Evolutionary conservation across 768 basidiomycete genomes (phyloP).

Genomic region (Kwoniella pini): DNA sequence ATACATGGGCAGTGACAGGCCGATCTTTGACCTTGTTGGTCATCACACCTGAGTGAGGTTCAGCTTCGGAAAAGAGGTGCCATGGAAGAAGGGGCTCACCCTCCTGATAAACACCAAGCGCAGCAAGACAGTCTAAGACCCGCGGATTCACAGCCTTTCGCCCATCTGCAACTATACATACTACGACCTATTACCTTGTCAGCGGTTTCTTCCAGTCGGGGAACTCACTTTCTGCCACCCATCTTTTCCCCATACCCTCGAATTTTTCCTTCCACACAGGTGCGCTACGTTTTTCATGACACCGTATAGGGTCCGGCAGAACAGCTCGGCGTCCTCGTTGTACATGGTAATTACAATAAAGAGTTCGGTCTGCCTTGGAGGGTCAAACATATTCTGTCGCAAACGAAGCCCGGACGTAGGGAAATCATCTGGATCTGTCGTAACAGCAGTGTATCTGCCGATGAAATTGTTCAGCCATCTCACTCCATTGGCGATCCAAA

Average conservation of each 20-base stretch:
- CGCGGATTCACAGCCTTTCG: constrained; percentile 74
- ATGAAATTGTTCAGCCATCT: constrained; percentile 59
- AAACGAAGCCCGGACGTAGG: constrained; percentile 77
- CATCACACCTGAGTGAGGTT: constrained; percentile 55
- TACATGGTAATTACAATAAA: constrained; percentile 98
- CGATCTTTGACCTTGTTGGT: constrained; percentile 70
- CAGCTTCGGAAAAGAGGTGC: constrained; percentile 7
- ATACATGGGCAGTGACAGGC: constrained; percentile 79
- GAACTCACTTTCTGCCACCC: constrained; percentile 87
- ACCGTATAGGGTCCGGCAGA: constrained; percentile 85
- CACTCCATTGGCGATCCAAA: neutral
- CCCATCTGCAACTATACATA: constrained; percentile 88
- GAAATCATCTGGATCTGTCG: constrained; percentile 90
- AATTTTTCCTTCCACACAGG: constrained; percentile 79
- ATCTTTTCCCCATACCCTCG: constrained; percentile 94
- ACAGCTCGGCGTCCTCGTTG: constrained; percentile 86
- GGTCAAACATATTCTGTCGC: constrained; percentile 73
- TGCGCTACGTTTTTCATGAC: constrained; percentile 93
- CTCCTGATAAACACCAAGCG: constrained; percentile 54
- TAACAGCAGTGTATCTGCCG: constrained; percentile 83
- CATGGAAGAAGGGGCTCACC: constrained; percentile 26
- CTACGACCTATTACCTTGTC: constrained; percentile 63
- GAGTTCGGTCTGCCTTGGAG: constrained; percentile 71
- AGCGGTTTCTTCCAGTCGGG: neutral
- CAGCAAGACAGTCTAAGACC: constrained; percentile 54